Conservation (phyloP, 2,329 filamentous ascomycete species). For the Stagonosporopsis cucurbitacearum region DNA sequence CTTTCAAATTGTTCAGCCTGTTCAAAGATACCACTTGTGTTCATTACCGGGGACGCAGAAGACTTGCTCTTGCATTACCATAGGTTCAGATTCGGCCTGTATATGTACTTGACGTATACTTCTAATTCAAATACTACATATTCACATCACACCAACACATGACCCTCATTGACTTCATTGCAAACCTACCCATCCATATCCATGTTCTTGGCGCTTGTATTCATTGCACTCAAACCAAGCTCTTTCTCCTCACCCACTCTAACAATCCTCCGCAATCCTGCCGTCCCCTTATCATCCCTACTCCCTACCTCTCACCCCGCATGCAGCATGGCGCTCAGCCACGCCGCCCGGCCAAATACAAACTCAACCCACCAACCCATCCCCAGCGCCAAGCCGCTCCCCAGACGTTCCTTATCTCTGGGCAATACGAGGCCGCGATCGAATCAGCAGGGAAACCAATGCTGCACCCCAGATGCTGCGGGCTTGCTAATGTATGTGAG, state of each 20-base stretch:
- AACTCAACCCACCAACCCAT: background rate
- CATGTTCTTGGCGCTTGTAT: background rate
- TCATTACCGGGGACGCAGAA: constrained; percentile 4
- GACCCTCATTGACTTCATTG: background rate
- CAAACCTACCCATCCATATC: background rate
- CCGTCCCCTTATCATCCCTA: background rate
- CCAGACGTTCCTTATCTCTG: constrained; percentile 7
- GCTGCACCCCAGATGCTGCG: background rate
- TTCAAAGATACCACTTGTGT: constrained; percentile 25
- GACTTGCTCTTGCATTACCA: background rate
- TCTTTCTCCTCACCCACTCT: background rate
- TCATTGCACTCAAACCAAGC: background rate
- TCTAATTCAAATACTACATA: constrained; percentile 10
- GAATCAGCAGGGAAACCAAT: background rate
- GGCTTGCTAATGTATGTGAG: too few species aligned
- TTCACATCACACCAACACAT: background rate
- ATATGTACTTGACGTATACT: constrained; percentile 15
- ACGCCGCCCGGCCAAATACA: background rate
- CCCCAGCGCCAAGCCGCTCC: background rate
- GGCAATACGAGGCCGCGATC: background rate
- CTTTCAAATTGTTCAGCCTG: constrained; percentile 9
- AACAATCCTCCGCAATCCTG: background rate
- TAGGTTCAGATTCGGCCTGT: constrained; percentile 2
- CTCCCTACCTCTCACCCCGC: background rate
- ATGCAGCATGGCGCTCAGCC: constrained; percentile 1